Percentiles rank a stretch among this genome's conserved stretches.
These are phyloP conservation scores for Boletales sp. DNA, from an alignment of 768 basidiomycete genomes.

Conservation along the genomic window DNA sequence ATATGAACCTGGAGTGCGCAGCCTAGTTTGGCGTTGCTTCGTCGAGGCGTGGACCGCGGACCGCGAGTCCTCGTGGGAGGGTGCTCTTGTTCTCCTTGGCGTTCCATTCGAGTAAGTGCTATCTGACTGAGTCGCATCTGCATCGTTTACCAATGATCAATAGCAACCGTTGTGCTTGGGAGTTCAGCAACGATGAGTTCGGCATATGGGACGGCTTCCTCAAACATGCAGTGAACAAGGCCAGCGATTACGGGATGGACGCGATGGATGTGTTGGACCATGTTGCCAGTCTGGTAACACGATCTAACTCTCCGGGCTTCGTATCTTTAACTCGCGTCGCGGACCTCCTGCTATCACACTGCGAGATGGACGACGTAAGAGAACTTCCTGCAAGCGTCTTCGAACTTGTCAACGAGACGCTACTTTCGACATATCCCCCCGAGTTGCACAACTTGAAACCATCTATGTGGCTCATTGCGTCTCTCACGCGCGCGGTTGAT, in stretches of 20 bases:
- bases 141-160: constrained; percentile 5
- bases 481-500: constrained; percentile 53
- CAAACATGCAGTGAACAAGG: constrained; percentile 47
- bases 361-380: constrained; percentile 48
- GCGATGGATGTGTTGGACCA: constrained; percentile 50
- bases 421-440: constrained; percentile 65
- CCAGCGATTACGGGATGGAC: constrained; percentile 59
- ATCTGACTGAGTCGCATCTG: constrained; percentile 1
- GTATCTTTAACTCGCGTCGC: constrained; percentile 50
- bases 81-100: constrained; percentile 46
- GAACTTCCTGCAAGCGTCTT: constrained; percentile 53
- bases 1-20: constrained; percentile 42
- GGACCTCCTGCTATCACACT: constrained; percentile 56
- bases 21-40: constrained; percentile 55
- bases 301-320: constrained; percentile 37
- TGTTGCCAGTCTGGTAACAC: constrained; percentile 47
- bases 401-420: constrained; percentile 56
- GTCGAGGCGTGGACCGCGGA: constrained; percentile 53
- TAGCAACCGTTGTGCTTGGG: constrained; percentile 47
- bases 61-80: constrained; percentile 49
- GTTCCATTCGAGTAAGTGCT: constrained; percentile 60
- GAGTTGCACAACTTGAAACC: constrained; percentile 49
- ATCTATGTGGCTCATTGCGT: constrained; percentile 59
- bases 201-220: constrained; percentile 60
- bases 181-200: constrained; percentile 51